Base-by-base conservation (phyloP, 768 basidiomycete genomes). In the Serendipita sp. region DNA sequence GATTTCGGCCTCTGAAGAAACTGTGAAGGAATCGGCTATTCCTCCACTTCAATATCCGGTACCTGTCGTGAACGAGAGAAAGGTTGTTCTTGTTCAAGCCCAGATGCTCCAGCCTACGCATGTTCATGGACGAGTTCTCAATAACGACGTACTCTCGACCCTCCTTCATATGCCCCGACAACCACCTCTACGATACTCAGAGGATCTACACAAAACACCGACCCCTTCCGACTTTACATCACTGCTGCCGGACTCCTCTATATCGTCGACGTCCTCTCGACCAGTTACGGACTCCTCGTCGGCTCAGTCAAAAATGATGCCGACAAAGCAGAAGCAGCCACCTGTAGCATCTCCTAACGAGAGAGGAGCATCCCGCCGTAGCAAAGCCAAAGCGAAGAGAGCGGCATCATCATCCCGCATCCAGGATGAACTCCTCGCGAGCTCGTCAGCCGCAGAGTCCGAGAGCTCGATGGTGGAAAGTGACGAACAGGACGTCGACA, bases 381-480 rank as follows among this genome's bases (percentile, higher is more conserved):
- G 27, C 16, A 60, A 60, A 60, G 55, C 55, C 55, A 60, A 60
- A 36, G 55, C 55, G 33, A 27, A 36, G 36, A 3, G 16, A n/a
- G 18, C 6, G 48, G 29, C n/a, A n/a, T 5, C 18, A n/a, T 18
- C n/a, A 8, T 8, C 48, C 48, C 13, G 40, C 6, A 40, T 13
- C 6, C 40, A 40, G 13, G 18, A 18, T 18, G 48, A 50, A 8
- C 18, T 8, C n/a, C n/a, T 50, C 8, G 48, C 48, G 29, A n/a
- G 18, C 18, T 50, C 48, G 8, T 50, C 48, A 8, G 48, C 48
- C 5, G 48, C 48, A 18, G 48, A 50, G 29, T 50, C 48, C 6
- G 48, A 50, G 48, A 50, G 48, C 48, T 50, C 48, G 29, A 50
- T 50, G 48, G 48, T 50, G n/a, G 55, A 60, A 60, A 60, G 55